Conservation (phyloP, 2,329 filamentous ascomycete genomes). For the Ophiocordyceps robertsii region DNA sequence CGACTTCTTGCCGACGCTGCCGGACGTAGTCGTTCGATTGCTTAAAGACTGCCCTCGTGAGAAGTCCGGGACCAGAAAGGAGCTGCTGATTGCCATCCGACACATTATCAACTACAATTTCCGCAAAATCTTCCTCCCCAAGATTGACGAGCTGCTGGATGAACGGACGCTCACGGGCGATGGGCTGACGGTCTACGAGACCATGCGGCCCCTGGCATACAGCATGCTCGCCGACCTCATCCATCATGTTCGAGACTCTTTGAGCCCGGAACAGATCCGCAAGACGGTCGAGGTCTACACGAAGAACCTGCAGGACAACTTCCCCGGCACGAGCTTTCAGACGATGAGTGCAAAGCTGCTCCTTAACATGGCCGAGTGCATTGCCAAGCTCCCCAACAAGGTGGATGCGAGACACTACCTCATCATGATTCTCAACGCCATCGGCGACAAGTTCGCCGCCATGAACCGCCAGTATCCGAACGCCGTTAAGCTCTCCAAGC, state of each 20-base stretch:
- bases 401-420: constrained; percentile 88
- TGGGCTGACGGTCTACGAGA: constrained; percentile 91
- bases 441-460: constrained; percentile 92
- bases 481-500: constrained; percentile 80
- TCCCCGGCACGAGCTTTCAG: constrained; percentile 95
- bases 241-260: constrained; percentile 85
- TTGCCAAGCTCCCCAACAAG: constrained; percentile 87
- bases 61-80: constrained; percentile 86
- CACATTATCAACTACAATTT: constrained; percentile 99
- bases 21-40: constrained; percentile 78
- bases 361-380: constrained; percentile 96
- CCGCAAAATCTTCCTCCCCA: constrained; percentile 81
- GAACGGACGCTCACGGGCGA: constrained; percentile 91
- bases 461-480: constrained; percentile 97
- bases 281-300: constrained; percentile 97
- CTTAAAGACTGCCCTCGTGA: constrained; percentile 90
- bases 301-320: constrained; percentile 86
- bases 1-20: constrained; percentile 77
- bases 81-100: constrained; percentile 86
- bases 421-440: constrained; percentile 94
- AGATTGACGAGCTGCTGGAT: constrained; percentile 90
- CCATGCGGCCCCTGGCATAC: constrained; percentile 87
- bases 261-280: constrained; percentile 81
- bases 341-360: constrained; percentile 98
- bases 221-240: constrained; percentile 98